Evolutionary conservation across 495 filamentous ascomycete genomes (phyloP).

Genomic region (Talaromyces stipitatus): DNA sequence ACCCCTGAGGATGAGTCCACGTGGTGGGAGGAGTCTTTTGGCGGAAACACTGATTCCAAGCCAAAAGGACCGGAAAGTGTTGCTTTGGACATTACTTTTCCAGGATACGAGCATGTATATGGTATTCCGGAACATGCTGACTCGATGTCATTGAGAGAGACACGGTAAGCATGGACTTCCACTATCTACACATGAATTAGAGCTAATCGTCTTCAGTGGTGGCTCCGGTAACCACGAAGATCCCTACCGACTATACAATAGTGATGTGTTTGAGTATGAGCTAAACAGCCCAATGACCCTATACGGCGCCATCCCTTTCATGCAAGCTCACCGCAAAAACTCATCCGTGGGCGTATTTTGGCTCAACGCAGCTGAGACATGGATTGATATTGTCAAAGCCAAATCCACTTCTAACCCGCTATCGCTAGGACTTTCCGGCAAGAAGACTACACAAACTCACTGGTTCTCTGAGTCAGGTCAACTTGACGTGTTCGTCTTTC

Average conservation of each 20-base stretch:
- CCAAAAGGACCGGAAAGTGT: slow-evolving; percentile 86
- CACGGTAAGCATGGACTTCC: slow-evolving; percentile 43
- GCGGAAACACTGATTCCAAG: slow-evolving; percentile 88
- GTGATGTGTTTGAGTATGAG: slow-evolving; percentile 96
- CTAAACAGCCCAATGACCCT: slow-evolving; percentile 97
- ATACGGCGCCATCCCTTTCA: slow-evolving; percentile 90
- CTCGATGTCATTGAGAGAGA: slow-evolving; percentile 79
- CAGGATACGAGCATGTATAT: slow-evolving; percentile 85
- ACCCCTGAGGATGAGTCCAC: slow-evolving; percentile 67
- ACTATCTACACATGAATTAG: background rate
- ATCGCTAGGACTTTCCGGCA: slow-evolving; percentile 58
- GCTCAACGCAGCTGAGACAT: slow-evolving; percentile 96
- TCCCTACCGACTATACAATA: slow-evolving; percentile 94
- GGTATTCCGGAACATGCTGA: slow-evolving; percentile 94
- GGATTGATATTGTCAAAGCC: slow-evolving; percentile 88
- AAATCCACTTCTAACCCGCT: slow-evolving; percentile 69
- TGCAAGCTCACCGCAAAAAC: slow-evolving; percentile 91
- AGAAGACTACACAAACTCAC: slow-evolving; percentile 77
- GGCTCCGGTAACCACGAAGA: slow-evolving; percentile 77
- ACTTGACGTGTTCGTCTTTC: slow-evolving; percentile 87
- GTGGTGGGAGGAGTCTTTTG: slow-evolving; percentile 97
- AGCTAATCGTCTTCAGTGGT: slow-evolving; percentile 38
- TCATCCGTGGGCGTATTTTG: slow-evolving; percentile 98
- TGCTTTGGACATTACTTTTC: slow-evolving; percentile 83
- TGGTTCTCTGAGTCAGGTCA: slow-evolving; percentile 93